Base-by-base conservation (phyloP, 805 yeast genomes). In the Yueomyces sp. region DNA sequence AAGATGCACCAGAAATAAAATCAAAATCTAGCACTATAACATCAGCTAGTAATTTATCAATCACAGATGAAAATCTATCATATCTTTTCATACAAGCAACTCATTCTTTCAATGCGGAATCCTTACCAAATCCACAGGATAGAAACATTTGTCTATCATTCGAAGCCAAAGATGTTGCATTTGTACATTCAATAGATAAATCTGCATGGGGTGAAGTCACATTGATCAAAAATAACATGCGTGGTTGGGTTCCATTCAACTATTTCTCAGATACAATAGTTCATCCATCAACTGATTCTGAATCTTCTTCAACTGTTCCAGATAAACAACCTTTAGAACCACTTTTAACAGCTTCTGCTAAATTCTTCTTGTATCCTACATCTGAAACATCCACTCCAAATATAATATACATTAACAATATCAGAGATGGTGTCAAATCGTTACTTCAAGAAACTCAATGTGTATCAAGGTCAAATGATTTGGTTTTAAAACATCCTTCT, bases 151-250 rank as follows among this genome's bases (percentile, higher is more conserved):
- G 94, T 57, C 65, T 84, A 6, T 78, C 87, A 0, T 84, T 84
- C 57, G 73, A 74, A 27, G 76, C 74, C 48, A 73, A 75, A 48
- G 92, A 81, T 52, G 64, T 80, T 41, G 88, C 85, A 0, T 84
- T 82, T 59, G 84, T 84, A 4, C 87, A 82, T 53, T 74, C 83
- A 5, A 74, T 82, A 27, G 92, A 83, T 57, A 80, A 79, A 44
- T 78, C 86, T 26, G 94, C 92, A 0, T 84, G 94, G 94, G 90
- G 88, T 47, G 94, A 84, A 58, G 92, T 83, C 2, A 83, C 88
- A 0, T 55, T 82, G 36, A 62, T 83, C 6, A 78, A 76, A 44
- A 67, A 78, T 11, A 65, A 79, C 42, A 70, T 72, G 52, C 64
- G 86, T 48, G 94, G 94, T 19, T 84, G 94, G 94, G 85, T 83